Percentiles rank a stretch among this genome's conserved stretches.
These are phyloP conservation scores for Aspergillus affinis DNA, from an alignment of 495 filamentous ascomycete species.

Conservation along the genomic window DNA sequence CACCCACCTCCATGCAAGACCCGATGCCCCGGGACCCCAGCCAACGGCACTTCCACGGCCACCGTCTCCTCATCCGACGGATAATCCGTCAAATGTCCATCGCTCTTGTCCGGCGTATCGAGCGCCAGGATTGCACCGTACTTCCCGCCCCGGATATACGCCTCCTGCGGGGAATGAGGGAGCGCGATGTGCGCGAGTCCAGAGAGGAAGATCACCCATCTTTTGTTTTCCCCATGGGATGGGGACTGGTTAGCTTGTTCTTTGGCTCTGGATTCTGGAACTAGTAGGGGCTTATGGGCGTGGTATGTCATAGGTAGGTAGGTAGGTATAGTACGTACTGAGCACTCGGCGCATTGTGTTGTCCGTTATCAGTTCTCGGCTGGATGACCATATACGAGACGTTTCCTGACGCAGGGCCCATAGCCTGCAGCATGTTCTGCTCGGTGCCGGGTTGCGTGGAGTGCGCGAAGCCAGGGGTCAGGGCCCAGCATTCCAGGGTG, in stretches of 20 bases:
- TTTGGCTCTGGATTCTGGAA: too few species aligned
- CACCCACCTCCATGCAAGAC: constrained; percentile 45
- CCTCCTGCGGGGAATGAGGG: constrained; percentile 39
- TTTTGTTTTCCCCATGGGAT: too few species aligned
- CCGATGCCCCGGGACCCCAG: constrained; percentile 39
- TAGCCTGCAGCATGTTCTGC: constrained; percentile 32
- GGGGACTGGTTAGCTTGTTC: not conserved
- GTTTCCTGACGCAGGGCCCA: constrained; percentile 36
- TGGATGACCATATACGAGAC: constrained; percentile 45
- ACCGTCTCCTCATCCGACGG: constrained; percentile 43
- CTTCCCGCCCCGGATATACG: constrained; percentile 43
- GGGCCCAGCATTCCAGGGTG: constrained; percentile 55
- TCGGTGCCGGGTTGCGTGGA: constrained; percentile 44
- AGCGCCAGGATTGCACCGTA: constrained; percentile 49
- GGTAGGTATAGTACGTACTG: constrained; percentile 40
- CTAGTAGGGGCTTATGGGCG: too few species aligned
- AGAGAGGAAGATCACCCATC: constrained; percentile 52
- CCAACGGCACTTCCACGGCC: constrained; percentile 43
- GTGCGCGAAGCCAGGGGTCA: constrained; percentile 38
- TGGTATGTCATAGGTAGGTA: not conserved
- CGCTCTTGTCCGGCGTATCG: constrained; percentile 49
- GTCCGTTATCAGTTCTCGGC: constrained; percentile 45
- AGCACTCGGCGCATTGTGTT: constrained; percentile 49
- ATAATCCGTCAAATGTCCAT: constrained; percentile 51
- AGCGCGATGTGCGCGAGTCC: constrained; percentile 53